phyloP scores from a whole-genome alignment of 768 basidiomycete species.

The Boletus subparvulus region DNA sequence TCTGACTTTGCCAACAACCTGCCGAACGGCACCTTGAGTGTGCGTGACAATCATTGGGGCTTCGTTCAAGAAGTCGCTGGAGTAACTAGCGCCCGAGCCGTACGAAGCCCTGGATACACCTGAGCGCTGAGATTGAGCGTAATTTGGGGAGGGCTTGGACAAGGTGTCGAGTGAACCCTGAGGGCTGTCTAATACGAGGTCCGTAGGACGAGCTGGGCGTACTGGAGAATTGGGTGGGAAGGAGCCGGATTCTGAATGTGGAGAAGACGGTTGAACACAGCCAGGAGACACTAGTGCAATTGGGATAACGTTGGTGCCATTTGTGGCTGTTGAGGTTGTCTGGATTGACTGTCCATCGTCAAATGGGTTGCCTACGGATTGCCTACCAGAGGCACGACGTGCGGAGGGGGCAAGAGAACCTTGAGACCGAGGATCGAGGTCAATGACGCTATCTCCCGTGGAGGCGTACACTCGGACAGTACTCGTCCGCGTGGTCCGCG shows the following conservation, averaged over 20 bases:
- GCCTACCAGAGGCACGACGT: conserved; percentile 20
- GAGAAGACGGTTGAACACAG: conserved; percentile 35
- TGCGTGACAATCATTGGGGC: conserved; percentile 81
- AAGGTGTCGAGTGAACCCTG: conserved; percentile 56
- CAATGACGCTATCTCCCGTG: conserved; percentile 51
- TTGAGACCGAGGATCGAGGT: conserved; percentile 56
- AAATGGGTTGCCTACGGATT: conserved; percentile 61
- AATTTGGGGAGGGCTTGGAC: conserved; percentile 34
- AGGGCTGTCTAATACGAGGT: conserved; percentile 61
- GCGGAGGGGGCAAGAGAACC: conserved; percentile 20
- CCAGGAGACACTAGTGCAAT: conserved; percentile 76
- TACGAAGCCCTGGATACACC: conserved; percentile 63
- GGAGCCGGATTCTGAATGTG: conserved; percentile 32
- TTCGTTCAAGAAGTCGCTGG: conserved; percentile 78
- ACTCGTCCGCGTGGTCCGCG: conserved; percentile 19
- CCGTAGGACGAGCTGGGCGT: conserved; percentile 59
- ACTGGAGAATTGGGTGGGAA: conserved; percentile 40
- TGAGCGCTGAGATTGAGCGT: conserved; percentile 53
- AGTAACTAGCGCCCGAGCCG: conserved; percentile 71
- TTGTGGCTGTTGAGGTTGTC: conserved; percentile 68
- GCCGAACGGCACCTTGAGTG: conserved; percentile 57
- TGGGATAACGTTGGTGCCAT: conserved; percentile 83
- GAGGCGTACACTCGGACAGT: conserved; percentile 50
- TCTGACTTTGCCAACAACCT: conserved; percentile 74
- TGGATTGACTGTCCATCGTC: conserved; percentile 77